phyloP scores from a whole-genome alignment of 116 monocot species.

The Papilionanthe hybrid region DNA sequence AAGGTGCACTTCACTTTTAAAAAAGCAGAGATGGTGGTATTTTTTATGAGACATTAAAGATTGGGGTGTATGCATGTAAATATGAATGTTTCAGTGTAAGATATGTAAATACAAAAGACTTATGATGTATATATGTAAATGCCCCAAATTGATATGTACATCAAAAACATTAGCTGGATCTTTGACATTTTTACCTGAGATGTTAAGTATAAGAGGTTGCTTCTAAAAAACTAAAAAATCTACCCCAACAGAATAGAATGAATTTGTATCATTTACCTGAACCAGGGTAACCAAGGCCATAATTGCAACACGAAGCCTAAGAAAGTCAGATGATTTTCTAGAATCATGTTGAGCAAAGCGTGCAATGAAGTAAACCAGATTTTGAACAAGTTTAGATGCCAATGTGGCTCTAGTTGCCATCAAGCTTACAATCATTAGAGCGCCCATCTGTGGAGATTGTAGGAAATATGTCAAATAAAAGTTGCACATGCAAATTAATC shows the following conservation, averaged over 20 bases:
- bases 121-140: too few species aligned
- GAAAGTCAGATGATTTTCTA: conserved; percentile 47
- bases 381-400: conserved; percentile 48
- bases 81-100: too few species aligned
- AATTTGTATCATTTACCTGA: conserved; percentile 44
- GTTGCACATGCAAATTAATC: neutral
- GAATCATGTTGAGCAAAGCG: conserved; percentile 54
- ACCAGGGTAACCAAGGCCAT: conserved; percentile 70
- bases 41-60: too few species aligned
- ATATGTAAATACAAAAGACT: too few species aligned
- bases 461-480: neutral
- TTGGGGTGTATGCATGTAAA: too few species aligned
- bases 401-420: conserved; percentile 69
- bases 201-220: neutral
- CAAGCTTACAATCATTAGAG: conserved; percentile 80
- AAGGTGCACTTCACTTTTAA: too few species aligned
- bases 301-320: conserved; percentile 57
- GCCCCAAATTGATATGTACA: neutral
- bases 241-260: neutral
- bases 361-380: conserved; percentile 46
- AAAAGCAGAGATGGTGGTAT: too few species aligned
- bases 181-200: neutral
- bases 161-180: neutral
- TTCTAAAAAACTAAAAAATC: neutral
- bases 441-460: conserved; percentile 56